Percentiles rank a stretch among this genome's conserved stretches.
Conservation (phyloP, 768 basidiomycete species). For the Macrolepiota albuminosa region DNA sequence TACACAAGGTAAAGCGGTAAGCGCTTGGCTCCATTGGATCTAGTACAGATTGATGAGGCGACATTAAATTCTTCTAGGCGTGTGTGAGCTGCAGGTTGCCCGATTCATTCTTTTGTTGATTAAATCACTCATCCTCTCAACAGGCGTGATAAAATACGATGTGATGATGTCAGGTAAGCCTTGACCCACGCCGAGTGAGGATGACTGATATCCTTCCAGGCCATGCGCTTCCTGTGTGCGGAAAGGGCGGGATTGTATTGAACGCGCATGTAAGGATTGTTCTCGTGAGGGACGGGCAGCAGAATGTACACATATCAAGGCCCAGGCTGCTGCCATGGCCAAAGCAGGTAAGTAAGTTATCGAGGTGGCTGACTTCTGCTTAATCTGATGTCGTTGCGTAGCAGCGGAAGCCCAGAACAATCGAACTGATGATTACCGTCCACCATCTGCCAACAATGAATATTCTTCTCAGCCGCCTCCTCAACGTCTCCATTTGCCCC, state of each 20-base stretch:
- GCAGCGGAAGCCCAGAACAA: slow-evolving; percentile 2
- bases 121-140: slow-evolving; percentile 7
- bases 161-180: slow-evolving; percentile 50
- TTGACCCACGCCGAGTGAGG: background rate
- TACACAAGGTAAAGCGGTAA: slow-evolving; percentile 55
- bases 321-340: slow-evolving; percentile 17
- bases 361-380: background rate
- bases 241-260: slow-evolving; percentile 48
- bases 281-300: slow-evolving; percentile 37
- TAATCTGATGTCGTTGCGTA: background rate
- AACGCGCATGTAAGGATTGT: slow-evolving; percentile 43
- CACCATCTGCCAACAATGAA: slow-evolving; percentile 8
- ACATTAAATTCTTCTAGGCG: slow-evolving; percentile 34
- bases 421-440: slow-evolving; percentile 1
- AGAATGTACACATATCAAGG: slow-evolving; percentile 41
- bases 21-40: slow-evolving; percentile 16
- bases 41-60: slow-evolving; percentile 5
- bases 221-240: slow-evolving; percentile 47
- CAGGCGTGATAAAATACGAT: slow-evolving; percentile 60
- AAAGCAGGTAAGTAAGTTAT: slow-evolving; percentile 20
- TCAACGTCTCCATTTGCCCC: slow-evolving; percentile 20
- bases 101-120: background rate
- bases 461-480: slow-evolving; percentile 14
- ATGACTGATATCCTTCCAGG: slow-evolving; percentile 21
- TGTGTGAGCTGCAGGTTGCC: slow-evolving; percentile 55